A percentile compares a stretch with the other conserved stretches of the same genome.
phyloP scores from a whole-genome alignment of 805 yeast genomes.

The Pichia exigua region DNA sequence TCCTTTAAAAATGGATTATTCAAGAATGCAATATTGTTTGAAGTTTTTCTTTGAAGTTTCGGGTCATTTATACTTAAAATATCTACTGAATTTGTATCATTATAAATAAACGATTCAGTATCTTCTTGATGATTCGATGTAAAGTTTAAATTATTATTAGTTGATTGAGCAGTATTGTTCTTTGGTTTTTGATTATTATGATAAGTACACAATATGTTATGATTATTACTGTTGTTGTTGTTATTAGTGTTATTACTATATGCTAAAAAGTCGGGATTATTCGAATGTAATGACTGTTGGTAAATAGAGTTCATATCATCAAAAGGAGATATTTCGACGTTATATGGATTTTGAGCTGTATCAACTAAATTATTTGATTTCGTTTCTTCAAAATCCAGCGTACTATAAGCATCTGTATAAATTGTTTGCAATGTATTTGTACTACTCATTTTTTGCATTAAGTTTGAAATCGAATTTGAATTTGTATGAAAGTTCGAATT shows the following conservation, averaged over 20 bases:
- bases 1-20: conserved; percentile 2
- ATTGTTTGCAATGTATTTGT: conserved; percentile 4
- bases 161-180: neutral
- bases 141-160: neutral
- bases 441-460: conserved; percentile 2
- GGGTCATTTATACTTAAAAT: conserved; percentile 6
- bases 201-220: neutral
- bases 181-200: neutral
- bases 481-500: neutral
- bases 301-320: conserved; percentile 20
- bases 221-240: no score
- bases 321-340: neutral
- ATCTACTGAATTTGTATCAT: conserved; percentile 14
- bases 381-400: conserved; percentile 1
- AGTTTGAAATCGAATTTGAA: neutral
- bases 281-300: conserved; percentile 21
- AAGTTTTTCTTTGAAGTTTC: conserved; percentile 5
- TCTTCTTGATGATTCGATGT: conserved; percentile 1
- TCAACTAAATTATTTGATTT: neutral
- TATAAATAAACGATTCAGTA: conserved; percentile 26
- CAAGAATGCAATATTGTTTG: neutral
- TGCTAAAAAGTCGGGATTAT: conserved; percentile 9
- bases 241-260: conserved; percentile 4
- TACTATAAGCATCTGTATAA: conserved; percentile 9
- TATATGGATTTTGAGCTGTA: neutral